phyloP scores from a whole-genome alignment of 495 filamentous ascomycete species.

The Diplogelasinospora grovesii region DNA sequence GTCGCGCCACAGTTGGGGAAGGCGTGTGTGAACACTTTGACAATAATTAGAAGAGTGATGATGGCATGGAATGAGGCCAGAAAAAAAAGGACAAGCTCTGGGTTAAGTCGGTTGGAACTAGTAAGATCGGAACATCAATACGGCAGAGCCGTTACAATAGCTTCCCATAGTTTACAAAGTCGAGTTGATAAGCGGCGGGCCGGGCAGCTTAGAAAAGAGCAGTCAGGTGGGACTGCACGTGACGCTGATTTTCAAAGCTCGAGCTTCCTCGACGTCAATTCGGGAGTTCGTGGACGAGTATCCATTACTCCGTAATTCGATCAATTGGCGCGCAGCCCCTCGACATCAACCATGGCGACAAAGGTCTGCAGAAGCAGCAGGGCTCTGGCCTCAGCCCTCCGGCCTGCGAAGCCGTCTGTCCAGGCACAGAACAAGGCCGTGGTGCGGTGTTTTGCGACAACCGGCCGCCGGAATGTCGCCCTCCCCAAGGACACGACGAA shows the following conservation, averaged over 20 bases:
- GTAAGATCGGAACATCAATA: no score
- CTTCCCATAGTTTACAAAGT: no score
- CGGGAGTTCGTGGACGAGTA: no score
- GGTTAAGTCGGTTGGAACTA: no score
- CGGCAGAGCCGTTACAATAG: no score
- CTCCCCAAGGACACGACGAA: slow-evolving; percentile 58
- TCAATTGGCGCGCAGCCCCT: slow-evolving; percentile 36
- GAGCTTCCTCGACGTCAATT: slow-evolving; percentile 25
- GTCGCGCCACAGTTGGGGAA: slow-evolving; percentile 20
- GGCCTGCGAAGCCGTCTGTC: slow-evolving; percentile 42
- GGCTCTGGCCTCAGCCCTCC: slow-evolving; percentile 53
- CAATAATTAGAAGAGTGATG: no score
- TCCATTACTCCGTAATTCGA: slow-evolving; percentile 11
- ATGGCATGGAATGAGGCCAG: neutral
- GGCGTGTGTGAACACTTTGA: no score
- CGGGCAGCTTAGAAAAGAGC: neutral
- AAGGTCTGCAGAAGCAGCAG: slow-evolving; percentile 57
- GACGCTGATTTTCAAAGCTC: slow-evolving; percentile 2
- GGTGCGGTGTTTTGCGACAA: slow-evolving; percentile 50
- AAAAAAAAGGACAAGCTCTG: no score
- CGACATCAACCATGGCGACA: slow-evolving; percentile 55
- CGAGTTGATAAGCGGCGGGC: no score
- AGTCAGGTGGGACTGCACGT: slow-evolving; percentile 10
- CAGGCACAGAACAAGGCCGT: slow-evolving; percentile 17
- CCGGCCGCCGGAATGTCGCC: slow-evolving; percentile 35